A percentile compares a stretch with the other conserved stretches of the same genome.
phyloP scores from a whole-genome alignment of 768 basidiomycete genomes.

The Rhizopogon vinicolor region DNA sequence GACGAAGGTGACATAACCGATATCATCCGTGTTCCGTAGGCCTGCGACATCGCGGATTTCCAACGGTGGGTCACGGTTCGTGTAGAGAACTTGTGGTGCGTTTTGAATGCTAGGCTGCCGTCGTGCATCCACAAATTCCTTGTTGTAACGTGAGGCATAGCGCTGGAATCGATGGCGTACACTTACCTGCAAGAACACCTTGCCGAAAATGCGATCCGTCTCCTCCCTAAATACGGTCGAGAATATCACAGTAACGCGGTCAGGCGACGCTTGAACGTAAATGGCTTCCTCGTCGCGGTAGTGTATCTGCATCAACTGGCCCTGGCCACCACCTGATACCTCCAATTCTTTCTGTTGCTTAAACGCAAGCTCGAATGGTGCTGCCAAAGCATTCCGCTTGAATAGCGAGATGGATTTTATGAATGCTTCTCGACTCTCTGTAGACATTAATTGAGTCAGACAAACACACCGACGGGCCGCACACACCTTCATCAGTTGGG shows the following conservation, averaged over 20 bases:
- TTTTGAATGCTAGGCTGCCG: conserved; percentile 90
- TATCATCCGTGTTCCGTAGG: conserved; percentile 78
- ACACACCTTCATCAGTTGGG: conserved; percentile 74
- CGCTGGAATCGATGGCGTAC: neutral
- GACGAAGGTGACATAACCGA: conserved; percentile 97
- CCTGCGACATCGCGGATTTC: conserved; percentile 88
- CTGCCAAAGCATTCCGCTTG: conserved; percentile 91
- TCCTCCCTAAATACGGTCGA: conserved; percentile 96
- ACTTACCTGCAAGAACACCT: conserved; percentile 92
- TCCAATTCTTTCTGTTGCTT: conserved; percentile 81
- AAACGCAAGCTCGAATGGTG: conserved; percentile 91
- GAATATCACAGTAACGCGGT: conserved; percentile 97
- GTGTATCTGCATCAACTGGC: conserved; percentile 87
- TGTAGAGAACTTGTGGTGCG: conserved; percentile 95
- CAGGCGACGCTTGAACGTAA: conserved; percentile 87
- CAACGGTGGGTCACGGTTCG: conserved; percentile 92
- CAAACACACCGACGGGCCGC: neutral
- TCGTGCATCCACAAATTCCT: conserved; percentile 99
- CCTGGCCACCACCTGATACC: conserved; percentile 55
- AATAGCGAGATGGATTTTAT: conserved; percentile 79
- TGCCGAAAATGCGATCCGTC: conserved; percentile 94
- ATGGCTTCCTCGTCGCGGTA: conserved; percentile 98
- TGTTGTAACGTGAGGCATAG: conserved; percentile 4
- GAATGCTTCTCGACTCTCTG: conserved; percentile 78
- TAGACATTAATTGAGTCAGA: conserved; percentile 5